phyloP scores from a whole-genome alignment of 345 rosid genomes.

The Streptanthus diversifolius region DNA sequence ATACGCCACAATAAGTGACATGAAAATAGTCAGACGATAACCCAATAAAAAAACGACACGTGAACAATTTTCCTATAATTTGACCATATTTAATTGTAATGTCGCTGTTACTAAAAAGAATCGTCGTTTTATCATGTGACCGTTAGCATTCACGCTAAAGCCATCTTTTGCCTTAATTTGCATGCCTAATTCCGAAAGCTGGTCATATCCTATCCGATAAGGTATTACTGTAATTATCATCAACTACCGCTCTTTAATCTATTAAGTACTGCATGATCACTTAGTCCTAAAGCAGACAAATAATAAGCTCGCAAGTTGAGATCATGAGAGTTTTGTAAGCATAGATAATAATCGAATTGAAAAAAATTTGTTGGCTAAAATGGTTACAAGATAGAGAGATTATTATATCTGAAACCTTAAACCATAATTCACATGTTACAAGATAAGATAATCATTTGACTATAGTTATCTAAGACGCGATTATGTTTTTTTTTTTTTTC shows the following conservation, averaged over 20 bases:
- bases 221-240: constrained; percentile 7
- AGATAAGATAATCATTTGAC: constrained; percentile 10
- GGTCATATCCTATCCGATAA: constrained; percentile 19
- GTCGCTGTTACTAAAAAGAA: constrained; percentile 13
- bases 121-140: neutral
- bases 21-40: neutral
- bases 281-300: neutral
- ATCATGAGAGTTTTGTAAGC: neutral
- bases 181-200: constrained; percentile 6
- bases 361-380: neutral
- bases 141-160: constrained; percentile 3
- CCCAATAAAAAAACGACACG: constrained; percentile 13
- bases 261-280: neutral
- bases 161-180: constrained; percentile 6
- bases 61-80: neutral
- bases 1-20: constrained; percentile 14
- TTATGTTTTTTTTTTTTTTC: neutral
- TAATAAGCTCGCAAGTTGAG: too few relatives aligned
- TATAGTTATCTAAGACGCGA: neutral
- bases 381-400: constrained; percentile 9
- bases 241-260: constrained; percentile 10
- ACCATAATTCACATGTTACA: neutral
- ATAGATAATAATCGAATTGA: neutral
- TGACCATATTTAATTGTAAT: neutral
- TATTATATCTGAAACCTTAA: neutral